Evolutionary conservation across 495 filamentous ascomycete genomes (phyloP).

Genomic region (Aspergillus diversus): DNA sequence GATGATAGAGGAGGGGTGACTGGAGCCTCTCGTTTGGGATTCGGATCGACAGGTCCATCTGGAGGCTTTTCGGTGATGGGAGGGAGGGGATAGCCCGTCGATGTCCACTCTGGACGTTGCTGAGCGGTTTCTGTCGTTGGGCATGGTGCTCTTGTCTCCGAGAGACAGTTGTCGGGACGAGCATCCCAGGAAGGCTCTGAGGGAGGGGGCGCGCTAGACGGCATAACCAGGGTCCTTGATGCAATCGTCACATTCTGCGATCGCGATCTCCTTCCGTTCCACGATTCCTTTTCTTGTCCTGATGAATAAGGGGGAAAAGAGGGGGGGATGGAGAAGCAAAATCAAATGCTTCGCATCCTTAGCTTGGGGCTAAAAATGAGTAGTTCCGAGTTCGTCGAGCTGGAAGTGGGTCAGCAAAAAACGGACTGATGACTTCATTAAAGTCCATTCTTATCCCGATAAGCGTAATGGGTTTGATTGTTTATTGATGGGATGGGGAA

Average conservation of each 20-base stretch:
- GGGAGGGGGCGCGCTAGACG: background rate
- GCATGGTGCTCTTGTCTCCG: slow-evolving; percentile 19
- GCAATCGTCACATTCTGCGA: background rate
- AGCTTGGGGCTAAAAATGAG: background rate
- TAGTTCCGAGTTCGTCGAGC: background rate
- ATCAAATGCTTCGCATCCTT: background rate
- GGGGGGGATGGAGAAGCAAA: background rate
- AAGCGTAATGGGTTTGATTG: background rate
- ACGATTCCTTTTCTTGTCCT: background rate
- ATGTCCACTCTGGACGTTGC: slow-evolving; percentile 22
- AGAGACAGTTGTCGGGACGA: slow-evolving; percentile 4
- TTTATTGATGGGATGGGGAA: background rate
- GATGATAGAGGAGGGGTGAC: slow-evolving; percentile 45
- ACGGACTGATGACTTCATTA: slow-evolving; percentile 2
- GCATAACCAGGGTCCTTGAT: background rate
- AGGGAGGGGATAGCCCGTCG: slow-evolving; percentile 15
- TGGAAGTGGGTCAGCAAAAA: slow-evolving; percentile 1
- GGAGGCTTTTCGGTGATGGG: slow-evolving; percentile 22
- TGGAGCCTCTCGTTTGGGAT: slow-evolving; percentile 14
- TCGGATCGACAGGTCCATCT: slow-evolving; percentile 15
- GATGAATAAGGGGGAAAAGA: background rate
- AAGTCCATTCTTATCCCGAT: background rate
- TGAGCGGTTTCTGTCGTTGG: slow-evolving; percentile 20
- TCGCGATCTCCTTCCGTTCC: background rate
- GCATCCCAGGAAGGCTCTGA: slow-evolving; percentile 1